Conservation (phyloP, 371 early-diverging fungal species). For the Furculomyces boomerangus region DNA sequence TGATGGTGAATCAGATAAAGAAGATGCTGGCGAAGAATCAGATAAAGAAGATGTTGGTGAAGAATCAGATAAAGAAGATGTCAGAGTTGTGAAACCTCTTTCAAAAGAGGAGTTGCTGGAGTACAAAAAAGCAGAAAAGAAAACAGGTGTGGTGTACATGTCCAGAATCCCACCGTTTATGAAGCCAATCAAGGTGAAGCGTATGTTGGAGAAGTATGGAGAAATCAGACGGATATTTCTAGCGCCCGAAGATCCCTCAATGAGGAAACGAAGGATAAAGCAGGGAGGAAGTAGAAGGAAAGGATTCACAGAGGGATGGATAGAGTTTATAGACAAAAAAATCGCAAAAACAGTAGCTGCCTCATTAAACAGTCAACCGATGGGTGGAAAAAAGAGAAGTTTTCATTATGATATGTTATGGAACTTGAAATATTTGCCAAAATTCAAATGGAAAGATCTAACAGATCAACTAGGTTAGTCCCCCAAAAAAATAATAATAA, state of each 20-base stretch:
- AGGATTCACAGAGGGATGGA: conserved; percentile 90
- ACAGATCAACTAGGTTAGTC: conserved; percentile 69
- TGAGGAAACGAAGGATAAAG: conserved; percentile 35
- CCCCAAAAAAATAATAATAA: background rate
- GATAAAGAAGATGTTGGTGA: conserved; percentile 7
- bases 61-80: conserved; percentile 4
- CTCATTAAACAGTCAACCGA: conserved; percentile 53
- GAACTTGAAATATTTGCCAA: conserved; percentile 88
- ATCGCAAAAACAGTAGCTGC: conserved; percentile 62
- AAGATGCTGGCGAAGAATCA: conserved; percentile 1
- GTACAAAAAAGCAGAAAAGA: conserved; percentile 47
- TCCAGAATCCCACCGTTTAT: conserved; percentile 83
- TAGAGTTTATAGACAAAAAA: conserved; percentile 84
- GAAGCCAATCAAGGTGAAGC: conserved; percentile 60
- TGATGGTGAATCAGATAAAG: background rate
- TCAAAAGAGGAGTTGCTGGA: conserved; percentile 44
- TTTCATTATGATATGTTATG: conserved; percentile 82
- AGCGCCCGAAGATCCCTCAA: conserved; percentile 42
- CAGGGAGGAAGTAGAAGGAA: conserved; percentile 54
- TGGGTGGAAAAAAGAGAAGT: conserved; percentile 68
- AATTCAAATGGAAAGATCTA: conserved; percentile 91
- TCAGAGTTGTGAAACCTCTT: conserved; percentile 26
- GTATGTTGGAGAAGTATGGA: conserved; percentile 50
- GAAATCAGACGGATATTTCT: conserved; percentile 72
- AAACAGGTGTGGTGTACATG: conserved; percentile 77